Evolutionary conservation across 2,329 filamentous ascomycete species (phyloP).

Genomic region (Arthrobotrys sphaeroides): DNA sequence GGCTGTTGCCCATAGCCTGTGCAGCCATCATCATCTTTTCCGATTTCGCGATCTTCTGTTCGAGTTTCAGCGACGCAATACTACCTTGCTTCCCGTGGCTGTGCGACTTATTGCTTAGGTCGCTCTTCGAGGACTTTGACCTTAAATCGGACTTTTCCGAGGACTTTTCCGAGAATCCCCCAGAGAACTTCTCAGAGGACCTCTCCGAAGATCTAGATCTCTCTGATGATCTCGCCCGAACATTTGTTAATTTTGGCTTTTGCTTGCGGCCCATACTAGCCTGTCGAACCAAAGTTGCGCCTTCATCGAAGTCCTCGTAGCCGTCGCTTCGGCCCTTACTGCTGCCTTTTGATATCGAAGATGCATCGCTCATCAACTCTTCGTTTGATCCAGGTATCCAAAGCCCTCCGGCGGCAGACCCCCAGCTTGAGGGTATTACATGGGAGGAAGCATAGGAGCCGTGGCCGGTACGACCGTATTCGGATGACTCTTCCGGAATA

Average conservation of each 20-base stretch:
- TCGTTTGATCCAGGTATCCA: conserved; percentile 64
- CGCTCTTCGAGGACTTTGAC: conserved; percentile 36
- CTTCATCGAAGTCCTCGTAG: conserved; percentile 59
- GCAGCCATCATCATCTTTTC: conserved; percentile 13
- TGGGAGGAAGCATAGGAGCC: conserved; percentile 76
- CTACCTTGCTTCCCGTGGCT: conserved; percentile 28
- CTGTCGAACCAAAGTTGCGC: conserved; percentile 67
- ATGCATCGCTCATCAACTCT: conserved; percentile 59
- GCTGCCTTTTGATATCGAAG: conserved; percentile 50
- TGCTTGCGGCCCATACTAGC: conserved; percentile 71
- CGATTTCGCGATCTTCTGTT: conserved; percentile 34
- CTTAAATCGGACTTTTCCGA: conserved; percentile 54
- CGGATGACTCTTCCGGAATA: conserved; percentile 76
- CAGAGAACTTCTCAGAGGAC: conserved; percentile 1
- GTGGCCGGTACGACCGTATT: conserved; percentile 64
- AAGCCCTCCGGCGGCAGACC: conserved; percentile 62
- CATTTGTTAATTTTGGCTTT: conserved; percentile 68
- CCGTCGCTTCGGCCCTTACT: conserved; percentile 59
- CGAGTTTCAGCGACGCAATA: conserved; percentile 27
- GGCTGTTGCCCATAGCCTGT: conserved; percentile 16
- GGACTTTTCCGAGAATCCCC: conserved; percentile 55
- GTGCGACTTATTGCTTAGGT: conserved; percentile 15
- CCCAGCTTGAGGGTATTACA: conserved; percentile 76
- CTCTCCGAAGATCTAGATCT: conserved; percentile 6
- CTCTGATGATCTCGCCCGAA: conserved; percentile 22